Base-by-base conservation (phyloP, 2,329 filamentous ascomycete species). In the Paraphoma sp. region DNA sequence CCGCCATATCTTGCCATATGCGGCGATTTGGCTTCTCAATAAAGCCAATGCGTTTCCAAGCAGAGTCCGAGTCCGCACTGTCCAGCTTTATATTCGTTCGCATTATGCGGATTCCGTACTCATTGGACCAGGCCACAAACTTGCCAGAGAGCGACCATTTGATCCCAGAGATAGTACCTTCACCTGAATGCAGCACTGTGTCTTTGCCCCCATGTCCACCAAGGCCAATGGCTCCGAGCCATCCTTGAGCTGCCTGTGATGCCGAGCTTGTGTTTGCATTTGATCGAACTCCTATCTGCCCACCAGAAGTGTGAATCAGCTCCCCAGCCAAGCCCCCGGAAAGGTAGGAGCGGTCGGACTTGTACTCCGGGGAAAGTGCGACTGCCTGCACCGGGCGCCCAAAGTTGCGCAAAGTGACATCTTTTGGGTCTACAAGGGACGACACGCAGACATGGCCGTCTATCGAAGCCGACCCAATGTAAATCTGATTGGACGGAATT, bases 61-160 rank as follows among this genome's bases (percentile, higher is more conserved):
- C 92, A 63, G 90, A 88, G 14, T 97, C 93, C 1, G 84, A 80
- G 69, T 96, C 90, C 11, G 84, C 84, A 60, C 82, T 87, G 6
- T 96, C 92, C 5, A 97, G 83, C 65, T 93, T 87, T 17, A 96
- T 73, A 72, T 95, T 92, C 4, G 92, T 92, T 38, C 95, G 87
- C 93, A 98, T 98, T 58, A 99, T 95, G 75, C 97, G 97, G 73
- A 98, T 96, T 4, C 95, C 95, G 69, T 96, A 90, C 76, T 99
- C 95, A 70, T 98, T 99, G 41, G 96, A 84, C 95, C 95, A 99
- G 0, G 89, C 91, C 1, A 97, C 90, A 70, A 93, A 98, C 78
- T 90, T 95, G 0, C 95, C 94, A 0, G 92, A 94, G 41, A 94
- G 75, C 0, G 94, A 98, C 93, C 94, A 99, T 75, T 96, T 94